Conservation (phyloP, 768 basidiomycete genomes). For the Ramaria sp. region DNA sequence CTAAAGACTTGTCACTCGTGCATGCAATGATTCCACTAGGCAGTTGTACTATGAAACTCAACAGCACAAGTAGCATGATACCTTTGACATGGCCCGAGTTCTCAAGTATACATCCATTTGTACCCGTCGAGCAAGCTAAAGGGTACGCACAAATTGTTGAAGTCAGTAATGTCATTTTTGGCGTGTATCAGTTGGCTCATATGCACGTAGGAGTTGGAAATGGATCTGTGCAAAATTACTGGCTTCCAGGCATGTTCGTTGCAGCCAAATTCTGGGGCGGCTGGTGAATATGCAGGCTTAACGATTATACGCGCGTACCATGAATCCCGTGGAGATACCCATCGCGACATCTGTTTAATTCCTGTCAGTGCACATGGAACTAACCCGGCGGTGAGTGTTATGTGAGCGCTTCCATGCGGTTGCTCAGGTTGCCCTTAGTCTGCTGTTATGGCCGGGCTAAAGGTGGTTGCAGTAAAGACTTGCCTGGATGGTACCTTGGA, state of each 20-base stretch:
- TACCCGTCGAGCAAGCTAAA: constrained; percentile 76
- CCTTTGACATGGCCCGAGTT: constrained; percentile 95
- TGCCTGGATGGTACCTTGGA: constrained; percentile 83
- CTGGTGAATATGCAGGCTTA: constrained; percentile 96
- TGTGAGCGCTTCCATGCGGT: background rate
- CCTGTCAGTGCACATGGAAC: constrained; percentile 97
- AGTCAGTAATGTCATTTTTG: constrained; percentile 25
- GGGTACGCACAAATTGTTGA: constrained; percentile 80
- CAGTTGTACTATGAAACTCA: constrained; percentile 97
- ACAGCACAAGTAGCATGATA: constrained; percentile 96
- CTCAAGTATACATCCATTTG: constrained; percentile 85
- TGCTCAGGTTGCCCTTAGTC: constrained; percentile 39
- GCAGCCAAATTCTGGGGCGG: constrained; percentile 98
- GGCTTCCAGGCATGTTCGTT: constrained; percentile 94
- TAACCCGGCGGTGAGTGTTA: constrained; percentile 77
- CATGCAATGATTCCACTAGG: constrained; percentile 96
- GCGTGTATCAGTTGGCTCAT: background rate
- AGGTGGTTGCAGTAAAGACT: constrained; percentile 92
- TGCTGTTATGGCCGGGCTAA: constrained; percentile 94
- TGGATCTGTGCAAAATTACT: constrained; percentile 86
- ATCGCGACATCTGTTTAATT: constrained; percentile 87
- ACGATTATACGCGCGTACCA: constrained; percentile 92
- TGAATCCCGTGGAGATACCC: constrained; percentile 72
- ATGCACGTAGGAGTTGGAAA: constrained; percentile 69
- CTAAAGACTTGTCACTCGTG: constrained; percentile 88